Percentiles rank a stretch among this genome's conserved stretches.
Evolutionary conservation across 2,329 filamentous ascomycete species (phyloP).

Genomic region (Stachybotrys elegans): DNA sequence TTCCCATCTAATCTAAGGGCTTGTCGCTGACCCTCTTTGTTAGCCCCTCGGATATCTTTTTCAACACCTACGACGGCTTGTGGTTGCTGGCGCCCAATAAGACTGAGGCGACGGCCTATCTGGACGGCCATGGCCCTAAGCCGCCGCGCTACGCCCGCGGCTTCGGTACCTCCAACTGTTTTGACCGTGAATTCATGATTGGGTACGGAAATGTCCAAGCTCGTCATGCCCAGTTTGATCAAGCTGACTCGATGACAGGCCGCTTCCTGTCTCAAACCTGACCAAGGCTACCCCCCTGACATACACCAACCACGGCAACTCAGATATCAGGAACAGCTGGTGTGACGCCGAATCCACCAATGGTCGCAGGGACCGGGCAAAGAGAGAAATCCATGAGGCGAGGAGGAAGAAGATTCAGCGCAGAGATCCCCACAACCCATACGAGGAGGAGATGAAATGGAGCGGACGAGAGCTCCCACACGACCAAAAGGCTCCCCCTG

Average conservation of each 20-base stretch:
- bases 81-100: constrained; percentile 8
- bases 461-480: constrained; percentile 21
- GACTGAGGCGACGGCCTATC: constrained; percentile 6
- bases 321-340: constrained; percentile 2
- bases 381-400: not conserved
- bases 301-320: constrained; percentile 5
- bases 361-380: not conserved
- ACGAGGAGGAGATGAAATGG: constrained; percentile 1
- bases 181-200: constrained; percentile 6
- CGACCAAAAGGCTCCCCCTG: constrained; percentile 7
- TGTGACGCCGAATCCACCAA: not conserved
- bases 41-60: not conserved
- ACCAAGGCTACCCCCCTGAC: constrained; percentile 5
- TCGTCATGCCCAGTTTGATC: not conserved
- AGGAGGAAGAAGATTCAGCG: constrained; percentile 29
- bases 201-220: constrained; percentile 1
- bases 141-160: constrained; percentile 4
- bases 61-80: constrained; percentile 1
- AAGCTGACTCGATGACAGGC: constrained; percentile 3
- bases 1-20: not conserved
- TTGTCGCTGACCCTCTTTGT: not conserved
- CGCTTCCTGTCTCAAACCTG: constrained; percentile 3
- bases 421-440: constrained; percentile 38
- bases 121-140: constrained; percentile 2
- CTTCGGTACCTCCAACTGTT: constrained; percentile 1